Base-by-base conservation (phyloP, 2,329 filamentous ascomycete species). In the Ascosphaera aggregata region DNA sequence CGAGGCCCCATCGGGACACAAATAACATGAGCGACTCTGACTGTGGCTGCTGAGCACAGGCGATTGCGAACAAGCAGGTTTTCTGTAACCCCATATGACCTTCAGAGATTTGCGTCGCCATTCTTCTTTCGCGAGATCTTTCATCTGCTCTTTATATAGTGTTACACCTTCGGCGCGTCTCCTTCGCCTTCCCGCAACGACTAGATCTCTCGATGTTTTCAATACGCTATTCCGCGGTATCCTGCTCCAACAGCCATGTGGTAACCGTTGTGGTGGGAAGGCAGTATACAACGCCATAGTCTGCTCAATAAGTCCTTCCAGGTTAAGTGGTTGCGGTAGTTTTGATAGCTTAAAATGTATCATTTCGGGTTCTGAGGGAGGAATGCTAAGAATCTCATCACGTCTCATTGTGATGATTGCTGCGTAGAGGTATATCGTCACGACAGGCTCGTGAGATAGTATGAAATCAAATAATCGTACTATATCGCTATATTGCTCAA, bases 381-480 rank as follows among this genome's bases (percentile, higher is more conserved):
- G 71, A n/a, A 82, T 79, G 38, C 80, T 77, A 45, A 95, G 69
- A n/a, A 98, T 68, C 56, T 94, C 84, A 24, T 73, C 69, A 41
- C 79, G 76, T 30, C 86, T 76, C 36, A 75, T 72, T 24, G 92
- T 65, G 34, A 93, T 74, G 44, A 93, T 85, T 52, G 81, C 78
- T 1, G 84, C 82, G 57, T 93, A 95, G 40, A 95, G 67, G 56
- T 98, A 98, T 39, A 95, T 69, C 15, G 76, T 76, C 50, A 93
- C 82, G 31, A 80, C 77, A n/a, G 85, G 81, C 54, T 91, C 81
- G 37, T 71, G 72, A 2, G 86, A 81, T 3, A 98, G 66, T 37
- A 98, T 68, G 40, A 86, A 85, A 59, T 98, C 89, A 54, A 94
- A 98, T 1, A 98, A 63, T 18, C 89, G 73, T 24, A 84, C 72